A percentile compares a stretch with the other conserved stretches of the same genome.
Evolutionary conservation across 345 rosid species (phyloP).

Genomic region (Populus davidiana): DNA sequence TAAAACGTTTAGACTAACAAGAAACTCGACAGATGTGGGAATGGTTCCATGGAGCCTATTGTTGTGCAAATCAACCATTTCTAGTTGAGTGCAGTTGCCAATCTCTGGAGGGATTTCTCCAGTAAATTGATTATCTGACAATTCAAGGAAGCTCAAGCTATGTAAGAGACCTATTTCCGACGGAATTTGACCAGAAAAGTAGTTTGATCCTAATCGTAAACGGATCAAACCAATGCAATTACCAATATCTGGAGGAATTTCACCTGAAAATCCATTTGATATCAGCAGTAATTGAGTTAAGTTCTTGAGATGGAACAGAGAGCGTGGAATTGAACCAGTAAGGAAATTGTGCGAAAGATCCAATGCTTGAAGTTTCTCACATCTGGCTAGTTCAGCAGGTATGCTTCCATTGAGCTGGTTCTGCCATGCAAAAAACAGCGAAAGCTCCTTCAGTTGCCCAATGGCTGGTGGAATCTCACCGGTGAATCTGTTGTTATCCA

Average conservation of each 20-base stretch:
- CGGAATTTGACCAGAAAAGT: conserved; percentile 49
- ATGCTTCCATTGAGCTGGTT: conserved; percentile 60
- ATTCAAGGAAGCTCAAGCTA: conserved; percentile 58
- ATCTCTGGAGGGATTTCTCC: conserved; percentile 57
- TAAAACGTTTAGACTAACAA: conserved; percentile 45
- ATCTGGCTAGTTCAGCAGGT: conserved; percentile 50
- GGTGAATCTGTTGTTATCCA: conserved; percentile 52
- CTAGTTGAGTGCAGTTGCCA: conserved; percentile 53
- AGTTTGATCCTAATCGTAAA: conserved; percentile 55
- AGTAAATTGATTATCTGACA: conserved; percentile 47
- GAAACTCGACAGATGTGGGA: conserved; percentile 49
- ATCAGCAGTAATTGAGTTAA: conserved; percentile 53
- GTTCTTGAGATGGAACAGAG: conserved; percentile 57
- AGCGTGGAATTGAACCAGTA: conserved; percentile 51
- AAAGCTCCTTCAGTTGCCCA: conserved; percentile 55
- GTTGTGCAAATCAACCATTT: conserved; percentile 54
- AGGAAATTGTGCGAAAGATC: conserved; percentile 66
- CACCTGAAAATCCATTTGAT: conserved; percentile 56
- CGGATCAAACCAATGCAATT: conserved; percentile 54
- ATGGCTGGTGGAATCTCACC: conserved; percentile 53
- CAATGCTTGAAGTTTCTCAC: conserved; percentile 55
- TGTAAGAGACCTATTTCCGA: conserved; percentile 42
- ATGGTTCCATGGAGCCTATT: conserved; percentile 48
- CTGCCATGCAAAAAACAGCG: conserved; percentile 64
- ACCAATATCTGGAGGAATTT: conserved; percentile 54